A percentile compares a stretch with the other conserved stretches of the same genome.
Evolutionary conservation across 2,329 filamentous ascomycete genomes (phyloP).

Genomic region (Pyricularia grisea): DNA sequence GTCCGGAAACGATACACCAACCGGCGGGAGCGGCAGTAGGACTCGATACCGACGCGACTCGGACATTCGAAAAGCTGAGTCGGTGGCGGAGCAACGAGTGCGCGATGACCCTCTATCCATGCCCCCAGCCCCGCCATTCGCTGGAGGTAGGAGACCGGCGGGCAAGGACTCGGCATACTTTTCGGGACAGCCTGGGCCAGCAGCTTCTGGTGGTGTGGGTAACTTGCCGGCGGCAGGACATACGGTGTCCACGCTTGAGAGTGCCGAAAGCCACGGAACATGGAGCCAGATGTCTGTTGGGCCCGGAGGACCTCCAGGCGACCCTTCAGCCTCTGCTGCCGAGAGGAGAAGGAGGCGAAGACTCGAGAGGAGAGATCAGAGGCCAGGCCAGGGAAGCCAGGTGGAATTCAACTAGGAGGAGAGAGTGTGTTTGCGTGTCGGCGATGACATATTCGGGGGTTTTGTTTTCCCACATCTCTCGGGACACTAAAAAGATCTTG

Average conservation of each 20-base stretch:
- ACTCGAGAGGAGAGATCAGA: conserved; percentile 39
- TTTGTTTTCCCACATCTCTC: neutral
- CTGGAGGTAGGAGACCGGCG: conserved; percentile 30
- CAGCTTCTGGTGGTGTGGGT: conserved; percentile 18
- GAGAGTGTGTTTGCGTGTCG: neutral
- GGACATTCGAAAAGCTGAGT: conserved; percentile 34
- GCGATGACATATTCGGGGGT: neutral
- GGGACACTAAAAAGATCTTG: neutral
- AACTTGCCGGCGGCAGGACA: conserved; percentile 24
- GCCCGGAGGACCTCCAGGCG: conserved; percentile 24
- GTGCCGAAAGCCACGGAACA: conserved; percentile 36
- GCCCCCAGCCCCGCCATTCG: conserved; percentile 47
- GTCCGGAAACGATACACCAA: conserved; percentile 45
- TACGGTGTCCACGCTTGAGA: conserved; percentile 38
- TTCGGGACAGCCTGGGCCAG: conserved; percentile 16
- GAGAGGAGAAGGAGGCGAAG: conserved; percentile 48
- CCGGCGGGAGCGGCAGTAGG: conserved; percentile 19
- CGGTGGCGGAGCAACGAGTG: conserved; percentile 30
- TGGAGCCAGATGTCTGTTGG: conserved; percentile 44
- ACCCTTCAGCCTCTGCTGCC: conserved; percentile 23
- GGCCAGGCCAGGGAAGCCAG: conserved; percentile 19
- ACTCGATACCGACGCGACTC: conserved; percentile 44
- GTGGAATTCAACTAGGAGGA: conserved; percentile 13
- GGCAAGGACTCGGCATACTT: conserved; percentile 55
- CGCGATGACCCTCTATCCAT: conserved; percentile 23